Base-by-base conservation (phyloP, 345 rosid genomes). In the Chamaenerion angustifolium region DNA sequence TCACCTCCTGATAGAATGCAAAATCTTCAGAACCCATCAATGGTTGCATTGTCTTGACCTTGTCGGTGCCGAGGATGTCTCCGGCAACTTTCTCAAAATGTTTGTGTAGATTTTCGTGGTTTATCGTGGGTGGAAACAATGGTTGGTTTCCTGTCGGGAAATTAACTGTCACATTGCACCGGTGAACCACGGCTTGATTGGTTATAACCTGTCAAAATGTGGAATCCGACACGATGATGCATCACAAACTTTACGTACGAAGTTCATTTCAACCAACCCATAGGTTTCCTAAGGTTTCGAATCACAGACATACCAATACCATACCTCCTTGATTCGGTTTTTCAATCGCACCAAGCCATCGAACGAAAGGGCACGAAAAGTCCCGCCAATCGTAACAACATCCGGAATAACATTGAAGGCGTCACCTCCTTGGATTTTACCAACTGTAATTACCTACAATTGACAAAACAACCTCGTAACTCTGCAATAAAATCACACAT, bases 21-120 rank as follows among this genome's bases (percentile, higher is more conserved):
- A 92, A 92, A 62, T 86, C 98, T 60, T 92, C 98, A 13, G 95
- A 69, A 49, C 95, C 95, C 95, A 82, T 92, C 64, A 78, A 6
- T 10, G 85, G 94, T 48, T 78, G 70, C 83, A 78, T 80, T 41
- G 59, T 72, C 6, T 62, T 58, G 14, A 79, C 63, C 54, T 78
- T 83, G 47, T 64, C 48, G 18, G 0, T 35, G 13, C 95, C 98
- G 11, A 90, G 77, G 82, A 86, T 16, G 47, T 76, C 85, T 10
- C 74, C 67, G 0, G 92, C 84, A 40, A 82, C 71, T 41, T 56
- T 66, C 60, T 43, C 50, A 74, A 86, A 83, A 66, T 67, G 64
- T 52, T 53, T 48, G 16, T 86, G 89, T 65, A 92, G 57, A 56
- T 43, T 54, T 55, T 80, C 58, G 47, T 78, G 52, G 40, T 86